Percentiles rank a stretch among this genome's conserved stretches.
Conservation (phyloP, 495 filamentous ascomycete species). For the Lasiosphaeria miniovina region DNA sequence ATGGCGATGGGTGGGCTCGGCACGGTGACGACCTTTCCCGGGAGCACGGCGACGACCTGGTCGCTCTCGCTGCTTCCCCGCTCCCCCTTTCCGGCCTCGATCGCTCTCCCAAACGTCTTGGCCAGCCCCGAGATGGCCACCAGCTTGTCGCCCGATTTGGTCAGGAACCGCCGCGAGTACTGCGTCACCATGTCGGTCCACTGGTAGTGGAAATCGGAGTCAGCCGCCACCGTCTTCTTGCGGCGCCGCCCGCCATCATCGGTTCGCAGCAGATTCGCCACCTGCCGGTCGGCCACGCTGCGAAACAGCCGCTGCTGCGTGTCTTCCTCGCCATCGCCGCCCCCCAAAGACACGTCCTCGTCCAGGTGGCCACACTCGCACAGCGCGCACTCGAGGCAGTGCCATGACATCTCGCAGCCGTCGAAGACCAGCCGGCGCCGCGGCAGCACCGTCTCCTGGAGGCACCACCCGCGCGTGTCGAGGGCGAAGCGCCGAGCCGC, state of each 20-base stretch:
- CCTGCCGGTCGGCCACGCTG: neutral
- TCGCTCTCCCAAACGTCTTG: neutral
- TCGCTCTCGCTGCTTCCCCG: neutral
- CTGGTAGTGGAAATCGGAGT: neutral
- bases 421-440: conserved; percentile 23
- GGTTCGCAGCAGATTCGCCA: neutral
- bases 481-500: conserved; percentile 6
- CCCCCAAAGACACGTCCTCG: neutral
- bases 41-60: neutral
- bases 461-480: conserved; percentile 24
- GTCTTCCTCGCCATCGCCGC: neutral
- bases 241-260: no score
- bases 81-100: neutral
- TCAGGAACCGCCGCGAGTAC: neutral
- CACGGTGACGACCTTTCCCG: neutral
- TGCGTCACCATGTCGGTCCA: neutral
- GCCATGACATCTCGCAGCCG: conserved; percentile 24
- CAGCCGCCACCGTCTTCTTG: neutral
- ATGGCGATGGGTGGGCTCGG: neutral
- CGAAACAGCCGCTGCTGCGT: neutral
- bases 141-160: neutral
- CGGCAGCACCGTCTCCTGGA: conserved; percentile 28
- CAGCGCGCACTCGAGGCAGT: conserved; percentile 15
- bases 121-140: neutral
- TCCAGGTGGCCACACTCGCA: conserved; percentile 25